Percentiles rank a stretch among this genome's conserved stretches.
Conservation (phyloP, 1,284 basidiomycete genomes). For the Hymenochaete sp. region DNA sequence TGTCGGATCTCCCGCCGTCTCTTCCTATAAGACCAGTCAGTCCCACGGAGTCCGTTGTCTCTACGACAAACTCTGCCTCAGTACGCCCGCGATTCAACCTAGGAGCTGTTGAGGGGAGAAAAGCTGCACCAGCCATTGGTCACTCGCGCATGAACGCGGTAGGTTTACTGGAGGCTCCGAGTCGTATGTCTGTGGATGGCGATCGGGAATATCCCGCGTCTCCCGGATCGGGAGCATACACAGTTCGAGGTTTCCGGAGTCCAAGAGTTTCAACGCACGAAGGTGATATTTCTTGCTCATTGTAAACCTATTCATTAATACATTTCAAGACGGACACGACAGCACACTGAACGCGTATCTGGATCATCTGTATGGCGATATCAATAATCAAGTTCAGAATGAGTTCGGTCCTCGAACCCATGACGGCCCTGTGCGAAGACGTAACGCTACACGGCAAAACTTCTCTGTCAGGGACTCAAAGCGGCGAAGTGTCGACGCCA, state of each 20-base stretch:
- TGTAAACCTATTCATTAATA: constrained; percentile 8
- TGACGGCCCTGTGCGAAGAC: constrained; percentile 67
- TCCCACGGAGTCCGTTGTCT: constrained; percentile 65
- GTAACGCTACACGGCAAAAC: constrained; percentile 58
- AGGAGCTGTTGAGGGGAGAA: constrained; percentile 61
- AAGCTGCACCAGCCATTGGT: constrained; percentile 77
- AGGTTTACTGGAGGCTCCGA: constrained; percentile 66
- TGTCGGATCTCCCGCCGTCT: constrained; percentile 29
- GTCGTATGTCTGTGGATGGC: constrained; percentile 50
- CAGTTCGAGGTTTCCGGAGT: constrained; percentile 38
- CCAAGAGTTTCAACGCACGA: constrained; percentile 30
- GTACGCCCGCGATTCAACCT: constrained; percentile 56
- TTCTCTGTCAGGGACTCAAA: constrained; percentile 50
- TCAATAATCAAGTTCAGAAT: constrained; percentile 70
- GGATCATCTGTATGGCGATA: constrained; percentile 85
- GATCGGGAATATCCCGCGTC: constrained; percentile 64
- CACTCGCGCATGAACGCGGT: constrained; percentile 71
- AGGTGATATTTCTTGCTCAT: constrained; percentile 4
- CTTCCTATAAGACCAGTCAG: constrained; percentile 45
- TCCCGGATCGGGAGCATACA: constrained; percentile 51
- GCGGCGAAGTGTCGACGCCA: constrained; percentile 56
- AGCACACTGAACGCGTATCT: constrained; percentile 77
- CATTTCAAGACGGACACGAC: constrained; percentile 68
- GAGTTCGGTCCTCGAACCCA: constrained; percentile 87
- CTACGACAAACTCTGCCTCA: constrained; percentile 54